Percentiles rank a stretch among this genome's conserved stretches.
Conservation (phyloP, 805 yeast species). For the Wickerhamiella occidentalis region DNA sequence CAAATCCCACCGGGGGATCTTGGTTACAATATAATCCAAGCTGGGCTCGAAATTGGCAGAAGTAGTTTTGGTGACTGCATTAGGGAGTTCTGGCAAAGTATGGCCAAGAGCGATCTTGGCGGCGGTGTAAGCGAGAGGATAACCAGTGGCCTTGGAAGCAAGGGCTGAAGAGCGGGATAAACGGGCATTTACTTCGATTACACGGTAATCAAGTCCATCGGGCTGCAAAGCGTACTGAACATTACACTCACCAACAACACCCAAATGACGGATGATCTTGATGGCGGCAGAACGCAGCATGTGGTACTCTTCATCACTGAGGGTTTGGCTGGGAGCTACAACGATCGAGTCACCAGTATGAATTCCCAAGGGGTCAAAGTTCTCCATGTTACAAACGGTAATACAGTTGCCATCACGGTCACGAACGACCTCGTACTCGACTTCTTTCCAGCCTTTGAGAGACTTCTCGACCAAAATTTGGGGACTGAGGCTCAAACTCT, state of each 20-base stretch:
- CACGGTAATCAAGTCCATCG: slow-evolving; percentile 88
- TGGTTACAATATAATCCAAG: slow-evolving; percentile 89
- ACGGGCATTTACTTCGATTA: slow-evolving; percentile 95
- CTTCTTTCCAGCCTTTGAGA: slow-evolving; percentile 97
- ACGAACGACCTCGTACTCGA: slow-evolving; percentile 96
- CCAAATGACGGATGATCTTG: slow-evolving; percentile 92
- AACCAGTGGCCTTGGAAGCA: slow-evolving; percentile 98
- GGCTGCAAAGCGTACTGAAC: slow-evolving; percentile 96
- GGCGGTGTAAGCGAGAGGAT: slow-evolving; percentile 96
- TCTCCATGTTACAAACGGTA: slow-evolving; percentile 98
- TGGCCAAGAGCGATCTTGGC: slow-evolving; percentile 93
- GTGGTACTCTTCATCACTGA: slow-evolving; percentile 94
- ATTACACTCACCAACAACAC: slow-evolving; percentile 98
- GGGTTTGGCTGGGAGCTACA: slow-evolving; percentile 96
- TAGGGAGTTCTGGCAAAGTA: slow-evolving; percentile 88
- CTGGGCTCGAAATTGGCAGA: slow-evolving; percentile 96
- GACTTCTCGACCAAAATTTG: slow-evolving; percentile 95
- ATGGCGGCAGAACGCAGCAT: slow-evolving; percentile 97
- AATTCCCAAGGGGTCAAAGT: slow-evolving; percentile 94
- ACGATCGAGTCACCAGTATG: slow-evolving; percentile 99
- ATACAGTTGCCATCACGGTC: slow-evolving; percentile 95
- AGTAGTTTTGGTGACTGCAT: slow-evolving; percentile 92
- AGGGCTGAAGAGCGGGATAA: slow-evolving; percentile 93
- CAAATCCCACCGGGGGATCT: slow-evolving; percentile 98
- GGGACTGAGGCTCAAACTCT: slow-evolving; percentile 79